A percentile compares a stretch with the other conserved stretches of the same genome.
phyloP scores from a whole-genome alignment of 1,284 basidiomycete genomes.

The Trichosporon ovoides region DNA sequence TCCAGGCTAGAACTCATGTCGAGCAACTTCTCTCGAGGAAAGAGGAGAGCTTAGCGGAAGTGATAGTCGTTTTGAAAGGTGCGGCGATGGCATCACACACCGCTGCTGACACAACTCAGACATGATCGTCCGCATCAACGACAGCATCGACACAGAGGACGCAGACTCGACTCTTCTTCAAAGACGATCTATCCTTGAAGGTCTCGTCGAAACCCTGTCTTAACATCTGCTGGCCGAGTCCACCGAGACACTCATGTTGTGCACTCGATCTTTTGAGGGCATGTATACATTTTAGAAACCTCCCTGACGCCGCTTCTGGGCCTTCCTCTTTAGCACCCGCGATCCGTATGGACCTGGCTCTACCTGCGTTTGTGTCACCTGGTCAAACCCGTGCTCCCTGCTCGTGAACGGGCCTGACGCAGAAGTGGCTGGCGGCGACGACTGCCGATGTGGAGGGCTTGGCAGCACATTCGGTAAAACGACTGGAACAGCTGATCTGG shows the following conservation, averaged over 20 bases:
- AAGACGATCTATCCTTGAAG: slow-evolving; percentile 27
- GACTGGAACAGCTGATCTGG: not conserved
- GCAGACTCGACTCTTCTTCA: slow-evolving; percentile 21
- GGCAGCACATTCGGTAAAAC: not conserved
- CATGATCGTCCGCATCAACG: slow-evolving; percentile 31
- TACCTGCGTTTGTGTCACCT: slow-evolving; percentile 21
- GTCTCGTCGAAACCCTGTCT: slow-evolving; percentile 28
- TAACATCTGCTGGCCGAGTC: not conserved
- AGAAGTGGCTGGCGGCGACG: no score
- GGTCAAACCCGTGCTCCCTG: no score
- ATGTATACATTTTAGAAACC: slow-evolving; percentile 35
- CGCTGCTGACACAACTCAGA: slow-evolving; percentile 21
- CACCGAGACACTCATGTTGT: not conserved
- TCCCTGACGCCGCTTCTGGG: slow-evolving; percentile 32
- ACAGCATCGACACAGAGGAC: slow-evolving; percentile 21
- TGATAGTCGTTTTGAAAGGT: slow-evolving; percentile 39
- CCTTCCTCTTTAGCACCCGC: slow-evolving; percentile 29
- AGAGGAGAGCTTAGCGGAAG: slow-evolving; percentile 43
- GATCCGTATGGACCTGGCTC: slow-evolving; percentile 35
- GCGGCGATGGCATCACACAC: not conserved
- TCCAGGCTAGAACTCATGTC: slow-evolving; percentile 58
- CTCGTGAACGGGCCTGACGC: no score
- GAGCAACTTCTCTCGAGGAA: slow-evolving; percentile 68
- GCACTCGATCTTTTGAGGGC: not conserved
- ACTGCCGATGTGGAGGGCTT: not conserved